phyloP scores from a whole-genome alignment of 306 rosid genomes.

The Malus fusca region DNA sequence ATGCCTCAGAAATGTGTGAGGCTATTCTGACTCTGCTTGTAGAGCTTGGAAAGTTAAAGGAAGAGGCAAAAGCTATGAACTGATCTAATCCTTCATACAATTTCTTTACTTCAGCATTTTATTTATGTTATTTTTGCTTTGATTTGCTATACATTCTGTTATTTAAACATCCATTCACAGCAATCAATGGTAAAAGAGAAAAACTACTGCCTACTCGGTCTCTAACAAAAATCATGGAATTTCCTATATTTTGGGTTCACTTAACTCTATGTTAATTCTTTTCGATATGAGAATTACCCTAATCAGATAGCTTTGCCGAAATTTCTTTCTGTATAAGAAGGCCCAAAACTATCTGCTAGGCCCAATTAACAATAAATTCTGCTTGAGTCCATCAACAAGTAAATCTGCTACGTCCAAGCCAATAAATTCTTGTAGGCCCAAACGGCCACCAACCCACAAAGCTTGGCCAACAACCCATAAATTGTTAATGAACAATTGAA shows the following conservation, averaged over 20 bases:
- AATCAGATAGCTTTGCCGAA: too few species aligned
- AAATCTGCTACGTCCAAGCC: not conserved
- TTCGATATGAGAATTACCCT: too few species aligned
- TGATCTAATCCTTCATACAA: not conserved
- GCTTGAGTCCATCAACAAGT: not conserved
- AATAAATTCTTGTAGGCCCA: not conserved
- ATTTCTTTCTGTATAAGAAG: not conserved
- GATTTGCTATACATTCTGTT: too few species aligned
- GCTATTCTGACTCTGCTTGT: slow-evolving; percentile 62
- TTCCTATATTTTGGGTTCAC: not conserved
- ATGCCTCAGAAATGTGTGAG: slow-evolving; percentile 76
- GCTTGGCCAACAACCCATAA: not conserved
- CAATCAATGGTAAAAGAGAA: not conserved
- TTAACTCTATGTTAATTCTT: not conserved
- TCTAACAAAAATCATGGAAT: not conserved
- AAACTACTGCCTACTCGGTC: too few species aligned
- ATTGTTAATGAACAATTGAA: not conserved
- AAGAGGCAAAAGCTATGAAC: not conserved
- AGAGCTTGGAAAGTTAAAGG: slow-evolving; percentile 45
- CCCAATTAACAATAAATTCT: not conserved
- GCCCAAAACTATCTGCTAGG: not conserved
- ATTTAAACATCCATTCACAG: not conserved
- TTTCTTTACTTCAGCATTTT: not conserved
- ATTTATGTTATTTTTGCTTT: not conserved
- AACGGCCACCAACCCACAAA: too few species aligned